Evolutionary conservation across 768 basidiomycete species (phyloP).

Genomic region (Suillus tomentosus): DNA sequence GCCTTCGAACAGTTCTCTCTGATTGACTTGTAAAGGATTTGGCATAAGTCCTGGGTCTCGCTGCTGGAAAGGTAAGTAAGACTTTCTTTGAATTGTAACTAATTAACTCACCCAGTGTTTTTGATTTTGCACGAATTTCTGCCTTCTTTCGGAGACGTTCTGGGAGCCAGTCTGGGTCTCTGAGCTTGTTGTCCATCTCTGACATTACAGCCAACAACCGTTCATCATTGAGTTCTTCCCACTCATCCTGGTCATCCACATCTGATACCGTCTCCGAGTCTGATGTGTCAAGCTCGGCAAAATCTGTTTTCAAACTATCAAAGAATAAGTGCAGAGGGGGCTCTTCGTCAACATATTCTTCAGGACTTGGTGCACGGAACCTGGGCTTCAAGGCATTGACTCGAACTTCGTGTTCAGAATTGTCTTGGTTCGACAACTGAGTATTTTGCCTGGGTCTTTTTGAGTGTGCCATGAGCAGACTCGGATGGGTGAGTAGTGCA

Average conservation of each 20-base stretch:
- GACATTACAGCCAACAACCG: background rate
- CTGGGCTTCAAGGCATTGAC: conserved; percentile 3
- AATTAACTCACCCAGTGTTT: background rate
- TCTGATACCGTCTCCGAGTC: background rate
- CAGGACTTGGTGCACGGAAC: background rate
- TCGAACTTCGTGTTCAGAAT: background rate
- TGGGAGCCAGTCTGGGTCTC: conserved; percentile 11
- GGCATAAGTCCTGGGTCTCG: conserved; percentile 1
- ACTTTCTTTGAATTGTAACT: background rate
- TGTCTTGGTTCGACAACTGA: background rate
- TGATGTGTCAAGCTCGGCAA: conserved; percentile 1
- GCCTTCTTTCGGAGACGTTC: conserved; percentile 7
- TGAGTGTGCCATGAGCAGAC: background rate
- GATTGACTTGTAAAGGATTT: background rate
- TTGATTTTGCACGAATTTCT: conserved; percentile 3
- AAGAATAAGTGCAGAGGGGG: conserved; percentile 2
- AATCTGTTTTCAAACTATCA: background rate
- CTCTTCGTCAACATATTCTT: background rate
- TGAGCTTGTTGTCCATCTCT: background rate
- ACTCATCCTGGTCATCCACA: background rate
- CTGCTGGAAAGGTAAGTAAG: conserved; percentile 1
- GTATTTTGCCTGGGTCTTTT: background rate
- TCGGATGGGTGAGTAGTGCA: background rate
- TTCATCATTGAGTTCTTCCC: background rate
- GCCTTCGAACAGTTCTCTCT: background rate